phyloP scores from a whole-genome alignment of 208 protist species.

The Leishmania mexicana region DNA sequence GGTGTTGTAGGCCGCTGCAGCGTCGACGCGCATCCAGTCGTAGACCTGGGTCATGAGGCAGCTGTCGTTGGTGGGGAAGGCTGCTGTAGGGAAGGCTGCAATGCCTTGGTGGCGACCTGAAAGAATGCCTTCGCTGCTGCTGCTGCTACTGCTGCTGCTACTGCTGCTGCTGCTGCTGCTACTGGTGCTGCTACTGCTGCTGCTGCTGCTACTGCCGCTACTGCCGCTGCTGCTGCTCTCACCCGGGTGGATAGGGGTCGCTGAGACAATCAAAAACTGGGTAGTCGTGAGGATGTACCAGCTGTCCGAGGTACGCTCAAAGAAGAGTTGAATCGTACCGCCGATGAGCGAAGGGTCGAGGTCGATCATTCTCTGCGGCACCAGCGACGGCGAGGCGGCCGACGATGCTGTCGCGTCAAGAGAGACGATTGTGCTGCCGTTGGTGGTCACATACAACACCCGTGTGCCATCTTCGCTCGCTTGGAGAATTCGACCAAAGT shows the following conservation, averaged over 20 bases:
- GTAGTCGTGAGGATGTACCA: constrained; percentile 26
- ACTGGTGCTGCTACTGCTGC: too few species aligned
- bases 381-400: neutral
- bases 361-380: neutral
- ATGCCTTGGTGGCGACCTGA: constrained; percentile 14
- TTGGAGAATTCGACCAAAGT: constrained; percentile 9
- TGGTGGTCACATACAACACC: constrained; percentile 18
- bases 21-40: constrained; percentile 46
- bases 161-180: too few species aligned
- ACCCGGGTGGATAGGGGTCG: constrained; percentile 4
- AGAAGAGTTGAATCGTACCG: constrained; percentile 2
- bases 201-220: too few species aligned
- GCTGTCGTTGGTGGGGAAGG: constrained; percentile 41
- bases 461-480: constrained; percentile 15
- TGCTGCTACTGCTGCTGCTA: too few species aligned
- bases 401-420: constrained; percentile 10
- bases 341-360: neutral
- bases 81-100: constrained; percentile 37
- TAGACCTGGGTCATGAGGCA: constrained; percentile 60
- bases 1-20: constrained; percentile 40
- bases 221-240: neutral
- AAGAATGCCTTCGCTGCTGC: neutral
- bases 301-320: constrained; percentile 17
- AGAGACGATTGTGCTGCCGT: constrained; percentile 8
- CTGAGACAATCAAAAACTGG: constrained; percentile 22